Base-by-base conservation (phyloP, 306 rosid species). In the Carpinus viminea region DNA sequence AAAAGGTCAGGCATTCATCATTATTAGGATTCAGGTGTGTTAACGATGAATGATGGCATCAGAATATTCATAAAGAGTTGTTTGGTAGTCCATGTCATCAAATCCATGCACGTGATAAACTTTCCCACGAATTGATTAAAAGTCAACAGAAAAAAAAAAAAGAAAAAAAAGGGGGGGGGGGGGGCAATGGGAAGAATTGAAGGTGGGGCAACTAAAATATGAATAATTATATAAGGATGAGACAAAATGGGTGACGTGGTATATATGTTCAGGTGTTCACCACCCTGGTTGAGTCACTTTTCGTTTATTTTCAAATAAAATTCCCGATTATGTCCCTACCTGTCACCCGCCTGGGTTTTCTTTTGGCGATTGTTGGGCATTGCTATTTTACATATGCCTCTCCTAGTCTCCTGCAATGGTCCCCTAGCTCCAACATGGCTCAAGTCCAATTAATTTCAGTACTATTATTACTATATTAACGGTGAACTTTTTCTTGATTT, bases 31-130 rank as follows among this genome's bases (percentile, higher is more conserved):
- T 24, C 26, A 24, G 26, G 26, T 24, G 26, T 24, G 26, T 24
- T 24, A 24, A 24, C 26, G 26, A 48, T 48, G 51, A 8, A 47
- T 47, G 79, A 57, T 46, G 47, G 81, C 72, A 79, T 77, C 77
- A 84, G 90, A 90, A 85, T 83, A 85, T 86, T 84, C 87, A 88
- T 75, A 53, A 77, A 82, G 82, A 83, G 80, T 79, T 73, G 73
- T 80, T 73, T 86, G 45, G 79, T 51, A 75, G 82, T 78, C 75
- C 83, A 72, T 80, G 93, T 88, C 93, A 83, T 31, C 34, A 88
- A 88, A 5, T 87, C 92, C 92, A 89, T 88, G 91, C 93, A 88
- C 90, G 93, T 89, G 93, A 88, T 57, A 17, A 50, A 52, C 79
- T 76, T 78, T 80, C 72, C 43, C 57, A 61, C 73, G 73, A 26